Evolutionary conservation across 768 basidiomycete genomes (phyloP).

Genomic region (Leccinum subtestaceum): DNA sequence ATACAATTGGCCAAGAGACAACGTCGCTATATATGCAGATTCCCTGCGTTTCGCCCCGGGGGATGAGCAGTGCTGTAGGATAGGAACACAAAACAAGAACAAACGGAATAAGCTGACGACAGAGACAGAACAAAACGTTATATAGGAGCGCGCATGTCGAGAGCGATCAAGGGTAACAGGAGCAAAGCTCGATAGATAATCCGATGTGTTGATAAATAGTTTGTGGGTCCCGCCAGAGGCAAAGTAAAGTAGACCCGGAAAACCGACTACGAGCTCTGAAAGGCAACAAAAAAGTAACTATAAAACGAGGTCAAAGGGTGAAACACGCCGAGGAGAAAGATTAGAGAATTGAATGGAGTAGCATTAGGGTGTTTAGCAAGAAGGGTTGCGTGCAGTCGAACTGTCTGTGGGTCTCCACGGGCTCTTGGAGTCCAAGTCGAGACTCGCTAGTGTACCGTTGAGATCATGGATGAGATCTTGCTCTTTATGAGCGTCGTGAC

Average conservation of each 20-base stretch:
- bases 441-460: conserved; percentile 73
- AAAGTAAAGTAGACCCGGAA: conserved; percentile 18
- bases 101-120: conserved; percentile 25
- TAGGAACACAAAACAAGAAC: conserved; percentile 33
- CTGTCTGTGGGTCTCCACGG: conserved; percentile 33
- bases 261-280: conserved; percentile 16
- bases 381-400: conserved; percentile 17
- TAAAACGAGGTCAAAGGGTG: conserved; percentile 24
- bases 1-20: conserved; percentile 15
- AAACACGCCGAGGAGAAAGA: conserved; percentile 12
- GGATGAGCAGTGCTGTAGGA: conserved; percentile 1
- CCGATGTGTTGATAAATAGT: conserved; percentile 27
- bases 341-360: conserved; percentile 10
- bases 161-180: conserved; percentile 37
- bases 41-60: conserved; percentile 7
- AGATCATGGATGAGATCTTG: conserved; percentile 63
- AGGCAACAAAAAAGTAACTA: conserved; percentile 10
- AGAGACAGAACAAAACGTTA: conserved; percentile 34
- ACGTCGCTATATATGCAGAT: conserved; percentile 5
- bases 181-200: conserved; percentile 34
- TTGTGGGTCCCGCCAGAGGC: conserved; percentile 24
- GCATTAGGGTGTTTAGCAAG: conserved; percentile 17
- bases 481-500: conserved; percentile 35
- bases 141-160: conserved; percentile 36
- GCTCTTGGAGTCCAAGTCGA: conserved; percentile 53